Evolutionary conservation across 371 early-diverging fungal genomes (phyloP).

Genomic region (Mucor circinelloides): DNA sequence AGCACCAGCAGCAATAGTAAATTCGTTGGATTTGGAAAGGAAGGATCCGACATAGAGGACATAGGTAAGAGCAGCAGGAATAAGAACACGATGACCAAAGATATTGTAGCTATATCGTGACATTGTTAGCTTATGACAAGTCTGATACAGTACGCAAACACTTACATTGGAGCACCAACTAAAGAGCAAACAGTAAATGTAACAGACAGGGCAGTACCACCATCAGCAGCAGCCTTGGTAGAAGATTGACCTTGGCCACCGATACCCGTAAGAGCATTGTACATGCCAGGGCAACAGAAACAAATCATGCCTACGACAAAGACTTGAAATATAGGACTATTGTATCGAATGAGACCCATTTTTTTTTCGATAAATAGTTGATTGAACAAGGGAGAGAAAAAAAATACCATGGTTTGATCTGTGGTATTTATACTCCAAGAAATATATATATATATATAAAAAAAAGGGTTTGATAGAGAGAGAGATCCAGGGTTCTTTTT

Average conservation of each 20-base stretch:
- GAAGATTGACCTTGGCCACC: conserved; percentile 58
- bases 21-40: conserved; percentile 45
- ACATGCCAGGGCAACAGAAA: conserved; percentile 87
- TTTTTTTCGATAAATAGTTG: neutral
- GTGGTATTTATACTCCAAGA: neutral
- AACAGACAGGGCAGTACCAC: conserved; percentile 68
- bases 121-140: no score
- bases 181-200: conserved; percentile 71
- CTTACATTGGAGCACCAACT: conserved; percentile 56
- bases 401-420: neutral
- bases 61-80: conserved; percentile 59
- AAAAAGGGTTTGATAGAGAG: no score
- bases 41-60: conserved; percentile 62
- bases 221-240: conserved; percentile 61
- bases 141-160: no score
- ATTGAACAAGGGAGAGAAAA: neutral
- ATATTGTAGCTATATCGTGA: conserved; percentile 59
- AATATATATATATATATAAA: neutral
- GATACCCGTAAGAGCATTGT: conserved; percentile 69
- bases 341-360: conserved; percentile 49
- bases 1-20: conserved; percentile 60
- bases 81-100: conserved; percentile 56
- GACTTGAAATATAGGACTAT: conserved; percentile 61
- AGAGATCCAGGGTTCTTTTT: neutral
- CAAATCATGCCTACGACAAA: conserved; percentile 72